A percentile compares a stretch with the other conserved stretches of the same genome.
These are phyloP conservation scores for Nymphaea colorata DNA, from an alignment of 164 flowering plant genomes.

Conservation along the genomic window DNA sequence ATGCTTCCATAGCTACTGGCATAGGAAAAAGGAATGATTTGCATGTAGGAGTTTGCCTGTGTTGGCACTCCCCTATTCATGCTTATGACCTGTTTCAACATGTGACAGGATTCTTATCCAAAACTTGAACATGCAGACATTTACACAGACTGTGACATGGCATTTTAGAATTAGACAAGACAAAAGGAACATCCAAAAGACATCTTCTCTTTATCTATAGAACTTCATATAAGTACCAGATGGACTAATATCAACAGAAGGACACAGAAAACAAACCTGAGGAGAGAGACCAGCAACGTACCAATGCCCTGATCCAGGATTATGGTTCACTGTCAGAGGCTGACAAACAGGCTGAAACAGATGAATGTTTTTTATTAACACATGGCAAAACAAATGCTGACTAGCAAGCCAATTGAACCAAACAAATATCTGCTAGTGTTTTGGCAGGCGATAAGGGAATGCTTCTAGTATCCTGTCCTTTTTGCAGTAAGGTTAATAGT, in stretches of 20 bases:
- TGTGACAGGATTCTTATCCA: background rate
- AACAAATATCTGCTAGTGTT: too few relatives aligned
- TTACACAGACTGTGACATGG: background rate
- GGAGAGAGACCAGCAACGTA: slow-evolving; percentile 98
- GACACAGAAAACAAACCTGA: slow-evolving; percentile 45
- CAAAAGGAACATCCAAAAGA: background rate
- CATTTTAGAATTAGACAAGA: too few relatives aligned
- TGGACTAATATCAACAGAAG: background rate
- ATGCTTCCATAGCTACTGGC: slow-evolving; percentile 86
- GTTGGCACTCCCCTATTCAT: slow-evolving; percentile 27
- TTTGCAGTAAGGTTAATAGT: too few relatives aligned
- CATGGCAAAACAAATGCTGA: background rate
- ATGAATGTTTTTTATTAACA: slow-evolving; percentile 4
- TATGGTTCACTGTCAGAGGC: slow-evolving; percentile 73
- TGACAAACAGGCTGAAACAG: slow-evolving; percentile 64
- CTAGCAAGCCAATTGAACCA: too few relatives aligned
- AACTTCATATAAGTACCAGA: background rate
- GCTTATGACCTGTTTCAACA: slow-evolving; percentile 40
- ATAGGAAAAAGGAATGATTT: slow-evolving; percentile 43
- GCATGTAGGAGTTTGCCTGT: slow-evolving; percentile 56
- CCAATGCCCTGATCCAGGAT: slow-evolving; percentile 98
- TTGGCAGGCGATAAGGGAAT: too few relatives aligned
- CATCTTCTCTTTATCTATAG: background rate
- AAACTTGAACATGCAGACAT: background rate
- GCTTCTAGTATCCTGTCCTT: too few relatives aligned